Evolutionary conservation across 2,329 filamentous ascomycete genomes (phyloP).

Genomic region (Cyclaneusma minus): DNA sequence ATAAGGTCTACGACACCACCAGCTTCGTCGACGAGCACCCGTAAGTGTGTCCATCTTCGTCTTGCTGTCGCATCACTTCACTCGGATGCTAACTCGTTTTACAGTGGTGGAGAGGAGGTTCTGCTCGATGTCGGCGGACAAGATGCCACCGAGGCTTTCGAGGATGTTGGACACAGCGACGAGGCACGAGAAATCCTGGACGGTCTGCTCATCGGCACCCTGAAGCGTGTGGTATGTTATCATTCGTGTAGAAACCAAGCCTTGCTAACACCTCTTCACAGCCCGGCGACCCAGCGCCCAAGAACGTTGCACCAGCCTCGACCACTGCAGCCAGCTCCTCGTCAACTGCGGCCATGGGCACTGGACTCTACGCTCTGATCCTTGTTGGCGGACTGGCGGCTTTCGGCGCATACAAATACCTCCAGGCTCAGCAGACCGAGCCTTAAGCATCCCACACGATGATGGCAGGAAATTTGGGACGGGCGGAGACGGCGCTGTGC

Average conservation of each 20-base stretch:
- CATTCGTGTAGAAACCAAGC: slow-evolving; percentile 1
- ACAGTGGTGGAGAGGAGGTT: slow-evolving; percentile 94
- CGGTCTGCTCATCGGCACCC: slow-evolving; percentile 53
- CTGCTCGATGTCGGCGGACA: slow-evolving; percentile 90
- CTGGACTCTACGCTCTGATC: slow-evolving; percentile 64
- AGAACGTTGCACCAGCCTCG: slow-evolving; percentile 33
- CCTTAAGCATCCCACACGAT: too few species aligned
- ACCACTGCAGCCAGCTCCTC: slow-evolving; percentile 32
- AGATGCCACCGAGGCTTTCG: slow-evolving; percentile 94
- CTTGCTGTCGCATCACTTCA: slow-evolving; percentile 2
- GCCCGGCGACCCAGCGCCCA: slow-evolving; percentile 68
- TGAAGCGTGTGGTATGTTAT: slow-evolving; percentile 64
- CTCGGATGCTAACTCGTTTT: slow-evolving; percentile 7
- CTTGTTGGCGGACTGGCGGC: slow-evolving; percentile 62
- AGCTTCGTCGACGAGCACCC: slow-evolving; percentile 97
- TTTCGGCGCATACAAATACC: slow-evolving; percentile 75
- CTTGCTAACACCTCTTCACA: slow-evolving; percentile 19
- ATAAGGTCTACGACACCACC: slow-evolving; percentile 85
- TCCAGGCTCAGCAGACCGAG: slow-evolving; percentile 43
- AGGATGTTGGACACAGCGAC: slow-evolving; percentile 98
- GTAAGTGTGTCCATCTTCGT: slow-evolving; percentile 29
- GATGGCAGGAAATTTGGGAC: too few species aligned
- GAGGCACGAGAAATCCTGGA: slow-evolving; percentile 91
- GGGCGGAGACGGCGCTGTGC: too few species aligned
- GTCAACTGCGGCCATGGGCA: slow-evolving; percentile 36